Conservation (phyloP, 495 filamentous ascomycete genomes). For the Poronia punctata region DNA sequence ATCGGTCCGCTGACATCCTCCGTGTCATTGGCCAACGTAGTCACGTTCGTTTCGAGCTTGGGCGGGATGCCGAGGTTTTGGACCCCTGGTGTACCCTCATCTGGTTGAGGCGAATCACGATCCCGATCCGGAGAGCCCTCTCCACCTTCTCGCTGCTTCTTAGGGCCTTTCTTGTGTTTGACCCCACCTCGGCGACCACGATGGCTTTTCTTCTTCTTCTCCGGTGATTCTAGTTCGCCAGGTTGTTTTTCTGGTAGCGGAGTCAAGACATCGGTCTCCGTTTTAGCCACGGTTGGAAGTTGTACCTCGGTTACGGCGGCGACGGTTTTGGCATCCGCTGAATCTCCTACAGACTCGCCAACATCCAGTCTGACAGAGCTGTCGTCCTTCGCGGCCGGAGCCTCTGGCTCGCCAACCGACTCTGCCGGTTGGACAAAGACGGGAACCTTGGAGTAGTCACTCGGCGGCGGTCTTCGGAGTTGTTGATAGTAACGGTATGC, state of each 20-base stretch:
- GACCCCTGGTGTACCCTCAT: conserved; percentile 24
- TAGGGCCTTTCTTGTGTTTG: conserved; percentile 55
- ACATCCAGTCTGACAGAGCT: no score
- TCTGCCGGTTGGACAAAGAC: conserved; percentile 17
- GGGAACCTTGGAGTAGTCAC: conserved; percentile 13
- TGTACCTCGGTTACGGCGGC: no score
- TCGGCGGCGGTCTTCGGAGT: conserved; percentile 16
- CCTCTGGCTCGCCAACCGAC: neutral
- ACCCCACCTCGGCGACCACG: conserved; percentile 78
- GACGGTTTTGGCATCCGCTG: no score
- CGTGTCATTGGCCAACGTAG: conserved; percentile 38
- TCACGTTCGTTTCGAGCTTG: conserved; percentile 52
- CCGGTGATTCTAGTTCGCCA: conserved; percentile 20
- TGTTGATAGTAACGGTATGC: conserved; percentile 30
- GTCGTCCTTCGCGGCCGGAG: neutral
- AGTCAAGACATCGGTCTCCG: conserved; percentile 33
- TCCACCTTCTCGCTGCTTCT: conserved; percentile 32
- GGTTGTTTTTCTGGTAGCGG: conserved; percentile 28
- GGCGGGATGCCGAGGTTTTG: conserved; percentile 39
- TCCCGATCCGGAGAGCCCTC: conserved; percentile 37
- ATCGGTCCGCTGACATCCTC: conserved; percentile 52
- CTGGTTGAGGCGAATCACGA: conserved; percentile 22
- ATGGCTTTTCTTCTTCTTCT: conserved; percentile 70
- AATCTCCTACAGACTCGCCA: no score
- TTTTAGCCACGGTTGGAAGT: conserved; percentile 12